Evolutionary conservation across 345 rosid species (phyloP).

Genomic region (Bruguiera sexangula): DNA sequence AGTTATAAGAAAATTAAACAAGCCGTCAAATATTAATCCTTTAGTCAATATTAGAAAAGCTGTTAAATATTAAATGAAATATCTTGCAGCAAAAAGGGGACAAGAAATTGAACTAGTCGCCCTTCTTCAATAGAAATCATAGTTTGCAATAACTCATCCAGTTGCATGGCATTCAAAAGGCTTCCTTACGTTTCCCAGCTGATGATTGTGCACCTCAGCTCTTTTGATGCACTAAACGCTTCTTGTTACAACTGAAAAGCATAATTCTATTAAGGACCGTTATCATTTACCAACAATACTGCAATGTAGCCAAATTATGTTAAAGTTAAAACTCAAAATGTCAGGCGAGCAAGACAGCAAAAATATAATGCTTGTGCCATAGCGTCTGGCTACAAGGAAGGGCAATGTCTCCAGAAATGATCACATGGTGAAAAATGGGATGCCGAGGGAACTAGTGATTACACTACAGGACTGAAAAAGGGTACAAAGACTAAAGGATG

Average conservation of each 20-base stretch:
- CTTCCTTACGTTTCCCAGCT: constrained; percentile 27
- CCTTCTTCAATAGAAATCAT: constrained; percentile 24
- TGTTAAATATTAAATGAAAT: too few relatives aligned
- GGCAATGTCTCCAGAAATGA: too few relatives aligned
- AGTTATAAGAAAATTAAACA: too few relatives aligned
- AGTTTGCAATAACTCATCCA: constrained; percentile 34
- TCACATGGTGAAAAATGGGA: too few relatives aligned
- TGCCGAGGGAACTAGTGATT: not conserved
- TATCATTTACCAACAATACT: too few relatives aligned
- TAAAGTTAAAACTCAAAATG: too few relatives aligned
- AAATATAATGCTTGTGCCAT: constrained; percentile 17
- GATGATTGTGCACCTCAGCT: constrained; percentile 29
- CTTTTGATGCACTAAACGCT: not conserved
- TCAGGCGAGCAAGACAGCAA: constrained; percentile 8
- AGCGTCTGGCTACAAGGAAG: not conserved
- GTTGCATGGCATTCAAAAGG: constrained; percentile 26
- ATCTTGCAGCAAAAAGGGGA: too few relatives aligned
- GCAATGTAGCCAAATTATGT: too few relatives aligned
- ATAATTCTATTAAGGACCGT: not conserved
- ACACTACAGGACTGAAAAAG: not conserved
- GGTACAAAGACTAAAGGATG: too few relatives aligned
- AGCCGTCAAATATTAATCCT: too few relatives aligned
- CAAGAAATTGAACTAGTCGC: not conserved
- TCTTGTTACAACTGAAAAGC: not conserved
- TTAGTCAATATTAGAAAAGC: too few relatives aligned